Evolutionary conservation across 345 rosid genomes (phyloP), one percentile per base, ranked within the genome.

Genomic region (Cardamine resedifolia): DNA sequence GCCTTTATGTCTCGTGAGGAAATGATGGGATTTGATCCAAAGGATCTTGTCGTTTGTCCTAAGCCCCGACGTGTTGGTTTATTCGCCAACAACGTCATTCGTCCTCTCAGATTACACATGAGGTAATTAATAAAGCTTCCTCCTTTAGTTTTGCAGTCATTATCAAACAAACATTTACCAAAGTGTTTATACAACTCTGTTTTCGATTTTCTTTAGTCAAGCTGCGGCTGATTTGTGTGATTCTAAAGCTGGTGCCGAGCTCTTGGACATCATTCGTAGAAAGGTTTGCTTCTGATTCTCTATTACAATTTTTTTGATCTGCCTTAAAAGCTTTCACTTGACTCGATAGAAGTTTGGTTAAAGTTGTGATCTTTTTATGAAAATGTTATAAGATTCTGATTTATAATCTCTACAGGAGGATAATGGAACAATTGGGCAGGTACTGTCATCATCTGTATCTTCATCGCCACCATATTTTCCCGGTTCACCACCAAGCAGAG

Each of bases 401-500:
- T 59, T 1, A 9, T 33, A 5, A n/a, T 58, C 45, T 50, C 8
- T 52, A 15, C 80, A 95, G 97, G 96, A 87, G 70, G 87, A 83
- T 66, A 76, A 76, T 69, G 93, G 84, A 41, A 58, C 69, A 41
- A 23, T 75, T 38, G 93, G 85, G 49, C 87, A 78, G 48, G 59
- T 84, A 41, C 73, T 80, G 10, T 45, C 75, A 27, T 49, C 73
- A 23, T 82, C 73, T 48, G 82, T 78, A 51, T 82, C 87, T 28
- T 83, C 86, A 3, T 79, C 92, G 0, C 95, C 96, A 14, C 98
- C 97, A 5, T 85, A 74, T 83, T 91, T 85, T 62, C 62, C 75
- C 10, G 99, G 99, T 59, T 91, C 99, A 34, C 99, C 99, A 60
- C 99, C 99, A 2, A 75, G 84, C 39, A 85, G 99, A 80, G 93